phyloP scores from a whole-genome alignment of 805 yeast genomes.

The Tetrapisispora arboricola region DNA sequence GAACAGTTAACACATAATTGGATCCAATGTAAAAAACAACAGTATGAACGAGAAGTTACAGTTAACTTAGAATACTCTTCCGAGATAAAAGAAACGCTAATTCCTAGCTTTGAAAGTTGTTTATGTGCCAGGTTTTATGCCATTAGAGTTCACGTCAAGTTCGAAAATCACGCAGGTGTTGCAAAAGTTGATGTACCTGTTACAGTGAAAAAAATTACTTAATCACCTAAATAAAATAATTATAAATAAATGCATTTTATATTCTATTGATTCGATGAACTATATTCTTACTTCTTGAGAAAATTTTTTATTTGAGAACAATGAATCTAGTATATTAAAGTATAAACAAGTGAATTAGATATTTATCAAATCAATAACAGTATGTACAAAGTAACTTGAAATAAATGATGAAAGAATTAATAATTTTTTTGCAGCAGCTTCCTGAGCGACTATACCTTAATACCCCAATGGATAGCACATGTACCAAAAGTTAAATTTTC shows the following conservation, averaged over 20 bases:
- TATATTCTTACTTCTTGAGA: too few species aligned
- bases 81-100: conserved; percentile 39
- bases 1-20: conserved; percentile 22
- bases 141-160: conserved; percentile 38
- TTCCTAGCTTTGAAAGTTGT: conserved; percentile 58
- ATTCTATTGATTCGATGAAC: background rate
- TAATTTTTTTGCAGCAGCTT: background rate
- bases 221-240: background rate
- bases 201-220: conserved; percentile 23
- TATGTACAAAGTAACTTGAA: background rate
- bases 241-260: background rate
- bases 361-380: background rate
- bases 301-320: too few species aligned
- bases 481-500: conserved; percentile 91
- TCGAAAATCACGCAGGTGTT: conserved; percentile 29
- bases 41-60: conserved; percentile 25
- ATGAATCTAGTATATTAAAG: background rate
- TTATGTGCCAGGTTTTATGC: conserved; percentile 49
- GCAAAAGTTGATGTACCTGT: conserved; percentile 31
- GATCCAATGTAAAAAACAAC: conserved; percentile 24
- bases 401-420: background rate
- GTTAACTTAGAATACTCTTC: conserved; percentile 35
- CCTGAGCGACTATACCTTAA: conserved; percentile 48
- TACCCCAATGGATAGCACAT: conserved; percentile 93
- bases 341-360: conserved; percentile 1